phyloP scores from a whole-genome alignment of 768 basidiomycete species.

The Tricholoma flavovirens region DNA sequence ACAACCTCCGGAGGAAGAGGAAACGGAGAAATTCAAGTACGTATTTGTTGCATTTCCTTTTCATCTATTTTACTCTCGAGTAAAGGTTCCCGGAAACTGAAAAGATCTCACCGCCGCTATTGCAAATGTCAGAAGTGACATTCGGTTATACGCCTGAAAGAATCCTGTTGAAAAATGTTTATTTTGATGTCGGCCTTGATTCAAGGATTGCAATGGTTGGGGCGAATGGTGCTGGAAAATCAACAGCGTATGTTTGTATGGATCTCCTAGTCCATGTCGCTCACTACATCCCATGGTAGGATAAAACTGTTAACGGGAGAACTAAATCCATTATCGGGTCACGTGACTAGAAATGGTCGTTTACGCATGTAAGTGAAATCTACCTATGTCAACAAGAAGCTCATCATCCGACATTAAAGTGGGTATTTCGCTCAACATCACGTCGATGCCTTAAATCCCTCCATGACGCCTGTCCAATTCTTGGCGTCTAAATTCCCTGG shows the following conservation, averaged over 20 bases:
- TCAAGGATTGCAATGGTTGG: conserved; percentile 94
- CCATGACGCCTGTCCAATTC: conserved; percentile 91
- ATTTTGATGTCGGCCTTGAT: conserved; percentile 92
- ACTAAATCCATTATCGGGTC: conserved; percentile 65
- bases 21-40: conserved; percentile 88
- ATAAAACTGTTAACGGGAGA: conserved; percentile 92
- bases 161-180: conserved; percentile 68
- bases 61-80: neutral
- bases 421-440: conserved; percentile 96
- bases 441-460: conserved; percentile 82
- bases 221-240: conserved; percentile 94
- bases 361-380: conserved; percentile 64
- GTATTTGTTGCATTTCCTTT: conserved; percentile 1
- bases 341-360: conserved; percentile 87
- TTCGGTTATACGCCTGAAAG: conserved; percentile 85
- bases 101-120: conserved; percentile 92
- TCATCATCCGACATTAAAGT: conserved; percentile 31
- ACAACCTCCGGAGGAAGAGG: conserved; percentile 88
- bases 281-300: conserved; percentile 31
- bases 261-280: neutral
- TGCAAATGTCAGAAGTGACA: conserved; percentile 86
- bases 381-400: neutral
- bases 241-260: conserved; percentile 62
- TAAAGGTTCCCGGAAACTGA: conserved; percentile 89
- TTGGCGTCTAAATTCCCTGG: conserved; percentile 90